Base-by-base conservation (phyloP, 371 early-diverging fungal genomes). In the Mortierella sp. region DNA sequence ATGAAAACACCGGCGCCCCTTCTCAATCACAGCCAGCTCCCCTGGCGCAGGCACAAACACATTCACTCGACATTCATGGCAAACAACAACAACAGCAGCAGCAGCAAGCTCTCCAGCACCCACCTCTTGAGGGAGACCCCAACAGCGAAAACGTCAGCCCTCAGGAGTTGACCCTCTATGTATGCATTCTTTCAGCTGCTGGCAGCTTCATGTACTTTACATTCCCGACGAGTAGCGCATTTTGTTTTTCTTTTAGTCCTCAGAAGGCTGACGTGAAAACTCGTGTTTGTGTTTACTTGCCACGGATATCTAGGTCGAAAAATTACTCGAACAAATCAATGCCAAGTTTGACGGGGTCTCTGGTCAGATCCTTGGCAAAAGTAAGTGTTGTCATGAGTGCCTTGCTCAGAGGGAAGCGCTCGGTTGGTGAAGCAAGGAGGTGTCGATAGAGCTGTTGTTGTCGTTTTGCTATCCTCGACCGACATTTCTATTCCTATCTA, bases 331-430 rank as follows among this genome's bases (percentile, higher is more conserved):
- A 31, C 85, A 84, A 60, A 72, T 84, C 79, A 84, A 84, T 65
- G 55, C 79, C 70, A 84, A 84, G 74, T 78, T 84, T 63, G 85
- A 84, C 31, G 79, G 81, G 9, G 79, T 84, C 1, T 84, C 85
- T 24, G 21, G 45, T 8, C 85, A 84, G 57, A 81, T 84, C 34
- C 81, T 84, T 65, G 31, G 57, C 52, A 84, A 79, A 57, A 84
- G 85, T 84, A 81, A 75, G 38, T n/a, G 24, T 44, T 28, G 31
- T 8, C 42, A 28, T 26, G 21, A 58, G 34, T 54, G 45, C 26
- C 26, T 16, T 42, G 6, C 45, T n/a, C 42, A 21, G 14, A 16
- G 2, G 10, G 42, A 60, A 7, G 24, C 9, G 48, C 10, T 42
- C 44, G 38, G 3, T 42, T 68, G 42, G 38, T 34, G 6, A 24